Evolutionary conservation across 441 rosid species (phyloP), one percentile per base, ranked within the genome.

Genomic region (Isatis lusitanica): DNA sequence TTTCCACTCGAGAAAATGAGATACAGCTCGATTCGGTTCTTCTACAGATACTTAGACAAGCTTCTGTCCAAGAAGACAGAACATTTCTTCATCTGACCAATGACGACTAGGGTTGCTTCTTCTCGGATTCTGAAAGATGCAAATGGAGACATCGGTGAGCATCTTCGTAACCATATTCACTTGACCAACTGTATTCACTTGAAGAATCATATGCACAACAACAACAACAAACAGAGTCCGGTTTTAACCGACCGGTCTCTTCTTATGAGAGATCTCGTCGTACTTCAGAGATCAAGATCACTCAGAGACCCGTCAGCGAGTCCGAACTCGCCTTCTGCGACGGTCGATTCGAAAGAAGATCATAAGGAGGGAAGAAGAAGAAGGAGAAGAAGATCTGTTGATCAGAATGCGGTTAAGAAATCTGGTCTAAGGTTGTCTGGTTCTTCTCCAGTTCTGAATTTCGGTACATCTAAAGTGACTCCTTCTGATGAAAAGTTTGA

Each of bases 151-250:
- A 87, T 93, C 59, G 73, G 89, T 62, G 97, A 94, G 75, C 98
- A 94, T 87, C 93, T 90, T 30, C 92, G 94, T 67, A 94, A 91
- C 76, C 98, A 94, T 79, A 83, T 94, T 74, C 97, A 94, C 79
- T 85, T 94, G 68, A 91, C 98, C 35, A 94, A 91, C 71, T 94
- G 97, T 76, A 94, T 94, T 74, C 97, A 94, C 84, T 85, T 94
- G 82, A 94, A 94, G 83, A 88, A 94, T 76, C 98, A 94, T 78
- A 91, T 94, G 97, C 98, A 66, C 71, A 47, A 89, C 71, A 91
- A 66, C 71, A 46, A 88, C 71, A 91, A 11, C 57, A 52, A 91
- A 79, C 97, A 90, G 46, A 92, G 93, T 74, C 96, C 98, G 35
- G 83, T 85, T 33, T 77, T 86, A 67, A 80, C 83, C 4, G 95